A percentile compares a stretch with the other conserved stretches of the same genome.
phyloP scores from a whole-genome alignment of 2,329 filamentous ascomycete genomes.

The Xylariaceae sp. region DNA sequence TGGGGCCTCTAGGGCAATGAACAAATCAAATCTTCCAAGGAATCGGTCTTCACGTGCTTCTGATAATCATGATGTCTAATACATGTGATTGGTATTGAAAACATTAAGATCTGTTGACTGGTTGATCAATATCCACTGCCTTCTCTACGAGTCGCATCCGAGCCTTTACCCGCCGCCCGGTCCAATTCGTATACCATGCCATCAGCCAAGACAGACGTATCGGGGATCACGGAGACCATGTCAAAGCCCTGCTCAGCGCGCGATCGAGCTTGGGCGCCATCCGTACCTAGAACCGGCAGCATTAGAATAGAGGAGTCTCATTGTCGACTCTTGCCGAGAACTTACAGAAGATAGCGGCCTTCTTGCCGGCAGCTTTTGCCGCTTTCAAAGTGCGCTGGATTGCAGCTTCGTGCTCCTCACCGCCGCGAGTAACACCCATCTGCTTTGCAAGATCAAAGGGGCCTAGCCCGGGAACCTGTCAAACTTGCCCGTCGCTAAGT shows the following conservation, averaged over 20 bases:
- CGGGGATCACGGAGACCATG: neutral
- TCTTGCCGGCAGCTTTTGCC: neutral
- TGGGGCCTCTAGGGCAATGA: no score
- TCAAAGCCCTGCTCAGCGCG: neutral
- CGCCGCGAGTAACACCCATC: neutral
- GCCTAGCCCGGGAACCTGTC: neutral
- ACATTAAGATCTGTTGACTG: no score
- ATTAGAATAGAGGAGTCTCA: neutral
- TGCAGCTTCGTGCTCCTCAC: neutral
- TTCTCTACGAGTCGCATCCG: no score
- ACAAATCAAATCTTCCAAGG: no score
- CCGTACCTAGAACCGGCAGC: neutral
- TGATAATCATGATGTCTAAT: no score
- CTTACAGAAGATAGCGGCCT: neutral
- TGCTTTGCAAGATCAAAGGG: neutral
- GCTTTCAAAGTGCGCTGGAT: neutral
- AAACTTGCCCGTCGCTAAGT: neutral
- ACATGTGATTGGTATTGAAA: no score
- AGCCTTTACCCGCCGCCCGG: neutral
- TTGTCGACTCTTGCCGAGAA: neutral
- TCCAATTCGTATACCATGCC: neutral
- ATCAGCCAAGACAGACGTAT: neutral
- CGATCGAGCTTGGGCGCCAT: neutral
- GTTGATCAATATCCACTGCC: no score
- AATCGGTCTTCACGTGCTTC: no score